Conservation (phyloP, 768 basidiomycete species). For the Agaricus bisporus region DNA sequence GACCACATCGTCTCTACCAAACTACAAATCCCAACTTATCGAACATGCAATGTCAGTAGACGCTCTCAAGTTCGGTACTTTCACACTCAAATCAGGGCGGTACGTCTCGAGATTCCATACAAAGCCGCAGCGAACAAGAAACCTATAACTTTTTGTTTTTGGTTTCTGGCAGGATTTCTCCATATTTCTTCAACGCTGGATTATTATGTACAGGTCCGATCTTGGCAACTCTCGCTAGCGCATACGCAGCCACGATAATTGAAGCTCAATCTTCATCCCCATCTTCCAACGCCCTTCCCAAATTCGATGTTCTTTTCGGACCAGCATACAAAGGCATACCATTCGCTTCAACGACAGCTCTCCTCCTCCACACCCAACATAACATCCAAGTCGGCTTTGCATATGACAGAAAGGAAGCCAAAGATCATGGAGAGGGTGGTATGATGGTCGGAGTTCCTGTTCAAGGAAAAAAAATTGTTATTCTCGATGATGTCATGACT, state of each 20-base stretch:
- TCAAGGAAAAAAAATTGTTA: conserved; percentile 74
- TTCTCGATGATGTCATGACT: conserved; percentile 97
- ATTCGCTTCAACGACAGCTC: conserved; percentile 78
- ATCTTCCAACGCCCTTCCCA: conserved; percentile 21
- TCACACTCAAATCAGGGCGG: conserved; percentile 94
- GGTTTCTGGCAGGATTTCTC: conserved; percentile 55
- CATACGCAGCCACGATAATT: conserved; percentile 79
- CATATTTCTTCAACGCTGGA: conserved; percentile 97
- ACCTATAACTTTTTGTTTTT: no score
- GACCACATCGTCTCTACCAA: conserved; percentile 23
- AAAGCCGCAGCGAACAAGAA: not conserved
- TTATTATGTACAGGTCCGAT: conserved; percentile 80
- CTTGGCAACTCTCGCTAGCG: conserved; percentile 66
- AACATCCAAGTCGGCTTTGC: conserved; percentile 67
- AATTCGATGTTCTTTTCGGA: conserved; percentile 85
- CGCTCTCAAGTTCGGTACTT: conserved; percentile 86
- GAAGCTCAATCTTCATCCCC: conserved; percentile 31
- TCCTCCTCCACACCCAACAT: conserved; percentile 66
- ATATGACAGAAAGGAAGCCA: conserved; percentile 93
- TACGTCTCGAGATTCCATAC: conserved; percentile 28
- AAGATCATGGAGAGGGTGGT: conserved; percentile 96
- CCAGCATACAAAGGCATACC: conserved; percentile 98
- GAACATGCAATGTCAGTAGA: conserved; percentile 59
- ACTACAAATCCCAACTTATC: conserved; percentile 63
- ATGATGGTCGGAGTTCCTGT: conserved; percentile 81